Conservation (phyloP, 2,329 filamentous ascomycete species). For the Colletotrichum sp. region DNA sequence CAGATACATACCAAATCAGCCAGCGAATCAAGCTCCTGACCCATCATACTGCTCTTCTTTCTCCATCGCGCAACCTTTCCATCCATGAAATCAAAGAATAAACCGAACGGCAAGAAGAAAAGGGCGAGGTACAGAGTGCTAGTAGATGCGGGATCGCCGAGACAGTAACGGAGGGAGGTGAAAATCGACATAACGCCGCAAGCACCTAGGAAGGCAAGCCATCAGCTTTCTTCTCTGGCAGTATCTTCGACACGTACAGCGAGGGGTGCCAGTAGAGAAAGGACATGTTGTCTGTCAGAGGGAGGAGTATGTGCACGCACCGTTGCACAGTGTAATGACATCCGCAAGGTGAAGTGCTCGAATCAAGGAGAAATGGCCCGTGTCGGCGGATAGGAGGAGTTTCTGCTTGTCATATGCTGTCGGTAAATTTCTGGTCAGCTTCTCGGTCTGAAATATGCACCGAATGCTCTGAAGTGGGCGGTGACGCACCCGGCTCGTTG, state of each 20-base stretch:
- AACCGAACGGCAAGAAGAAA: constrained; percentile 85
- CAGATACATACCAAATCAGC: constrained; percentile 80
- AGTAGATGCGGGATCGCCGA: constrained; percentile 70
- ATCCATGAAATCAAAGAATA: constrained; percentile 99
- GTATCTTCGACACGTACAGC: neutral
- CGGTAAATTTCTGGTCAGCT: constrained; percentile 1
- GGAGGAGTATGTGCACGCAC: constrained; percentile 43
- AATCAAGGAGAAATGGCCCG: constrained; percentile 75
- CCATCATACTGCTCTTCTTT: constrained; percentile 97
- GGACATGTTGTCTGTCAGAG: neutral
- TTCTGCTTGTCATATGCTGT: constrained; percentile 78
- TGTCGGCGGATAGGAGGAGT: constrained; percentile 70
- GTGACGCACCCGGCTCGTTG: constrained; percentile 36
- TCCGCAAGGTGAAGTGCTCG: constrained; percentile 79
- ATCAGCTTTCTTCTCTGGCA: neutral
- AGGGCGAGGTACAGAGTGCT: constrained; percentile 83
- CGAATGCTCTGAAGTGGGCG: constrained; percentile 13
- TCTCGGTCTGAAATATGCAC: neutral
- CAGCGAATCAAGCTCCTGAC: constrained; percentile 94
- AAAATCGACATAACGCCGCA: constrained; percentile 96
- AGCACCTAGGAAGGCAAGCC: constrained; percentile 21
- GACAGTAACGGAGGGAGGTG: constrained; percentile 91
- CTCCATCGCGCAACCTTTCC: constrained; percentile 96
- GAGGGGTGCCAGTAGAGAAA: neutral
- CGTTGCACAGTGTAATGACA: constrained; percentile 83